Evolutionary conservation across 2,329 filamentous ascomycete species (phyloP), one percentile per base, ranked within the genome.

Genomic region (Sporothrix curviconia): DNA sequence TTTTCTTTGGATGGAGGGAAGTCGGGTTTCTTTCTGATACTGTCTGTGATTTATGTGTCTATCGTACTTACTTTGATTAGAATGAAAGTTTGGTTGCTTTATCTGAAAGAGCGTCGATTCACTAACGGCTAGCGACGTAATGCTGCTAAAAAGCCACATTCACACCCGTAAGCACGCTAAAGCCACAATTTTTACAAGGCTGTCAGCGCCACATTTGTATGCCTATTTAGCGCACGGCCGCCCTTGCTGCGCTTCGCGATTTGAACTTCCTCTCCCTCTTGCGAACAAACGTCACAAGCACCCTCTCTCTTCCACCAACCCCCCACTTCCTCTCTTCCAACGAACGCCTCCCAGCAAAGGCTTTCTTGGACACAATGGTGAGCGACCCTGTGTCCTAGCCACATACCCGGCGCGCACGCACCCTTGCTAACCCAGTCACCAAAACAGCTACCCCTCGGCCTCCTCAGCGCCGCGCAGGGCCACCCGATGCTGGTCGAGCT

Each of bases 401-500:
- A 25, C 15, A 5, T 5, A n/a, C 8, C 28, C 28, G 28, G 6
- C 11, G 28, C 25, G n/a, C 22, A 32, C 28, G 47, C 46, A 19
- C 6, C 14, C 34, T 19, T 7, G 30, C 69, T 71, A 62, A 67
- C 64, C 37, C 32, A 43, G 49, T 43, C 51, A 54, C 8, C 12
- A 43, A 4, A 34, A 4, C 64, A 88, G 85, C 72, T 88, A 64
- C 85, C 85, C 63, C 79, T 88, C 71, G 91, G 92, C 69, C 86
- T 99, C 52, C 82, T 99, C 62, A 97, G 90, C 68, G 92, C 92
- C 67, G 92, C 94, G 64, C 92, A 96, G 78, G 94, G 94, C 80
- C 90, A 96, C 71, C 92, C 94, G 4, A 97, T 96, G 88, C 86
- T 96, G 58, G 92, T 96, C 64, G 92, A 96, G 78, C 87, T 96